Base-by-base conservation (phyloP, 2,329 filamentous ascomycete genomes). In the Zasmidium citrigriseum region DNA sequence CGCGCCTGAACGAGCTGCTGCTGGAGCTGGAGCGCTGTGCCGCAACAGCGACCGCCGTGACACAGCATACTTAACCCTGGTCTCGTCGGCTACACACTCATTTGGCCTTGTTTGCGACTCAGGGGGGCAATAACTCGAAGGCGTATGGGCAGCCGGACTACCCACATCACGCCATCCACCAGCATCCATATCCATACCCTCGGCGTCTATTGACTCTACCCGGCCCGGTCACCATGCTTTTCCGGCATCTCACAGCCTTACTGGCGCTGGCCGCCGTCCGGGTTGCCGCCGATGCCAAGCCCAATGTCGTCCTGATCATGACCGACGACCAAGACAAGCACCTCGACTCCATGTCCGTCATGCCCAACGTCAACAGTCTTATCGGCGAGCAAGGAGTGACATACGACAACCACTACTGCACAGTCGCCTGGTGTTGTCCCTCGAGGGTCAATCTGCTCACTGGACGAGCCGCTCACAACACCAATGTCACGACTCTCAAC, bases 261-360 rank as follows among this genome's bases (percentile, higher is more conserved):
- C 18, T 12, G 29, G n/a, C n/a, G 24, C 49, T 52, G 49, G 49
- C 49, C 22, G 27, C 27, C n/a, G 21, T 11, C 49, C 10, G 18
- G 25, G 27, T 22, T 18, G 25, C 25, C 18, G 14, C 27, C 12
- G 27, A 34, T 34, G 27, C 49, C 24, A 53, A 53, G 34, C 51
- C 50, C 21, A 88, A 88, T 60, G 81, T 88, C 38, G 75, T 89
- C 16, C 85, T 89, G 63, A 83, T 89, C 54, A 76, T 89, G 38
- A 85, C 84, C 0, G 86, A 89, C 58, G 86, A 89, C 59, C 86
- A 89, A 64, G 50, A 88, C 64, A 69, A 83, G 3, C 79, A 82
- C 38, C 73, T 88, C 59, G 75, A 83, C 44, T 87, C 85, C 0
- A 67, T 87, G 3, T 74, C 81, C 0, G 86, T 86, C 55, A 84